Evolutionary conservation across 139 green algal species (phyloP).

Genomic region (Micractinium sp.): DNA sequence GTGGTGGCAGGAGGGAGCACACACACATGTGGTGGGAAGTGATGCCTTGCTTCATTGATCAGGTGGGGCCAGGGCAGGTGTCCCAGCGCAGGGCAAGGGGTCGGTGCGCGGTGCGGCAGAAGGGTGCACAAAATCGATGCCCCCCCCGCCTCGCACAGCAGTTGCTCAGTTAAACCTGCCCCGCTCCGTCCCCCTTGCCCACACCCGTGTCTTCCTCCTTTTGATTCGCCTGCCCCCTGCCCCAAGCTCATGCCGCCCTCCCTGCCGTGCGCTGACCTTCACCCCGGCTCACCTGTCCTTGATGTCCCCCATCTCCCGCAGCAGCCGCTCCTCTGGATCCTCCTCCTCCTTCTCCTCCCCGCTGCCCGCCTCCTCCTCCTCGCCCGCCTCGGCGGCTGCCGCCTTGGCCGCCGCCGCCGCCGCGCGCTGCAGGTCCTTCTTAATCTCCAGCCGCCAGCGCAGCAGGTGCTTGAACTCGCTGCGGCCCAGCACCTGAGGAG

Average conservation of each 20-base stretch:
- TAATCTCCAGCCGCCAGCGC: constrained; percentile 52
- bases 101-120: too few relatives aligned
- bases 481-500: constrained; percentile 85
- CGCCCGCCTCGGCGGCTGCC: constrained; percentile 2
- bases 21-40: not conserved
- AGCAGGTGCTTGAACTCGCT: constrained; percentile 98
- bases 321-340: constrained; percentile 78
- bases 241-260: too few relatives aligned
- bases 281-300: constrained; percentile 53
- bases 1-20: not conserved
- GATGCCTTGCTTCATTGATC: not conserved
- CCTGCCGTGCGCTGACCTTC: too few relatives aligned
- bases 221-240: too few relatives aligned
- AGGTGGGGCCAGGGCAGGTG: too few relatives aligned
- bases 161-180: not conserved
- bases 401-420: constrained; percentile 13
- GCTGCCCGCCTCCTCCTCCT: not conserved
- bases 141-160: not conserved
- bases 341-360: constrained; percentile 41
- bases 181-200: too few relatives aligned
- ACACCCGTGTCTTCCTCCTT: not conserved
- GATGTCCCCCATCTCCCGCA: constrained; percentile 92
- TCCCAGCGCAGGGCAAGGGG: not conserved
- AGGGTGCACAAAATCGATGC: too few relatives aligned
- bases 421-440: constrained; percentile 41